A percentile compares a stretch with the other conserved stretches of the same genome.
phyloP scores from a whole-genome alignment of 2,329 filamentous ascomycete species.

The Graphiopsis chlorocephala region DNA sequence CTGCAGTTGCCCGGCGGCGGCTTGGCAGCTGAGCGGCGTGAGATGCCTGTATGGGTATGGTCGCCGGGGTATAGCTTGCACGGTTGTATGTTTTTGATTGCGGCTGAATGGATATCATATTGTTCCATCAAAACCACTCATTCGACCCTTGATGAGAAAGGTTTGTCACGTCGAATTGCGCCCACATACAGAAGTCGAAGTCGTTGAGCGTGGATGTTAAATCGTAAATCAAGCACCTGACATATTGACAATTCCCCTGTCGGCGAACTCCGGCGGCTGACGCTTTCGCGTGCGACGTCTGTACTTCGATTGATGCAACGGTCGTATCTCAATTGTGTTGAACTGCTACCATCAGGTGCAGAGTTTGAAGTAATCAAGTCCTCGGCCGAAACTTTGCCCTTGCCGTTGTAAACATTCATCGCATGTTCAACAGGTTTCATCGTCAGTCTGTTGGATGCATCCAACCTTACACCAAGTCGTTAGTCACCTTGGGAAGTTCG shows the following conservation, averaged over 20 bases:
- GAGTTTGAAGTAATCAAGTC: background rate
- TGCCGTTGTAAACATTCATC: background rate
- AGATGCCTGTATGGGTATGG: background rate
- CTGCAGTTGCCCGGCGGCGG: background rate
- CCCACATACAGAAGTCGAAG: background rate
- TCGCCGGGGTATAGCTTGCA: background rate
- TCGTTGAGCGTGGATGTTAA: background rate
- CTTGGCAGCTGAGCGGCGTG: background rate
- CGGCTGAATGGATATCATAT: background rate
- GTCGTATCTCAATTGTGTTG: background rate
- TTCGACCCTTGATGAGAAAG: background rate
- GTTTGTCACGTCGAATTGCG: background rate
- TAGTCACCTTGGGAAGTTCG: background rate
- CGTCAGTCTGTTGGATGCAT: too few species aligned
- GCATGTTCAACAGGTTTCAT: background rate
- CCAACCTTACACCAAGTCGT: too few species aligned
- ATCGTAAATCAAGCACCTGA: background rate
- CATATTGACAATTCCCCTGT: too few species aligned
- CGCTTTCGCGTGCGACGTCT: background rate
- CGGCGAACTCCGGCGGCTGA: background rate
- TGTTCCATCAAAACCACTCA: background rate
- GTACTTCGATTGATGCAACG: background rate
- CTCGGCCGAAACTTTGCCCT: background rate
- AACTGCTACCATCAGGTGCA: background rate
- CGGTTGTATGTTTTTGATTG: background rate